Conservation (phyloP, 345 rosid genomes). For the Citrus inodora region DNA sequence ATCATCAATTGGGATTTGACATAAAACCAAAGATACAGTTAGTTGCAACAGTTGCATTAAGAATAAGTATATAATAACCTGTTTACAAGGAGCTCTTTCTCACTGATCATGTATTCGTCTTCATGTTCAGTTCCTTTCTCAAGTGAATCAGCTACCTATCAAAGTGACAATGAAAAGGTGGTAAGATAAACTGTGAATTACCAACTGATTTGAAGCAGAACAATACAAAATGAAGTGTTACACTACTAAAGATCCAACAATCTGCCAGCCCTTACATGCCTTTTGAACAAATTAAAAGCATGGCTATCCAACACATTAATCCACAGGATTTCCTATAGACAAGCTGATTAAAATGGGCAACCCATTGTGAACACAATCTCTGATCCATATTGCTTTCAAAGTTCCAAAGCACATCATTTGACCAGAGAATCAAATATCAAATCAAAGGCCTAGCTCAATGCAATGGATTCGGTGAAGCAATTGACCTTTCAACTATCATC, state of each 20-base stretch:
- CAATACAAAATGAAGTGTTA: background rate
- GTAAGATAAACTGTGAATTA: background rate
- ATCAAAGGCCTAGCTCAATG: background rate
- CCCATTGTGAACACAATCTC: background rate
- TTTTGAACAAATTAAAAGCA: background rate
- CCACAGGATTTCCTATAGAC: background rate
- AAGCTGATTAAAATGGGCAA: background rate
- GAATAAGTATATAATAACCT: constrained; percentile 37
- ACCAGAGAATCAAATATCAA: background rate
- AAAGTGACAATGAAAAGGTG: background rate
- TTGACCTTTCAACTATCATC: constrained; percentile 1
- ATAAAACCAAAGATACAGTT: background rate
- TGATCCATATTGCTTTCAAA: background rate
- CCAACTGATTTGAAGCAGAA: background rate
- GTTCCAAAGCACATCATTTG: background rate
- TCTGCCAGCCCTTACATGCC: background rate
- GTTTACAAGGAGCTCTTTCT: constrained; percentile 95
- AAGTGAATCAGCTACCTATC: constrained; percentile 93
- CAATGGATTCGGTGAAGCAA: background rate
- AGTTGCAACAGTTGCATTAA: background rate
- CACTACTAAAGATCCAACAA: background rate
- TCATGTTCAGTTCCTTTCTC: constrained; percentile 99
- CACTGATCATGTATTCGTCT: constrained; percentile 99
- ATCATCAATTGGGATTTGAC: constrained; percentile 5
- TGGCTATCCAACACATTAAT: background rate